phyloP scores from a whole-genome alignment of 1,139 yeast genomes.

The Eremothecium sinecaudum region DNA sequence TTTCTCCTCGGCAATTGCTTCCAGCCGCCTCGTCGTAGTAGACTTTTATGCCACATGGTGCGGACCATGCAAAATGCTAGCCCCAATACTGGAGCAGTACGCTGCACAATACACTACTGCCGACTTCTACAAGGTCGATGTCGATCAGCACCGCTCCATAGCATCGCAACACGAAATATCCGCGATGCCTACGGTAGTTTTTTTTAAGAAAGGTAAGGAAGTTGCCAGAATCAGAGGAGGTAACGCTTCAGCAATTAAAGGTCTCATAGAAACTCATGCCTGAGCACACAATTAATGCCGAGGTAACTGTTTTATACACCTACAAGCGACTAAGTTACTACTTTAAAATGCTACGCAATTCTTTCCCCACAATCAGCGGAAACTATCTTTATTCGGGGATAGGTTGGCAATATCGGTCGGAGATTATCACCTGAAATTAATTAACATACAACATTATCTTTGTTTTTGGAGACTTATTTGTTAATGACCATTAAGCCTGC shows the following conservation, averaged over 20 bases:
- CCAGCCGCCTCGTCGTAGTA: slow-evolving; percentile 46
- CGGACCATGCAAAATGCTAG: slow-evolving; percentile 94
- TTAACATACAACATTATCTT: too few relatives aligned
- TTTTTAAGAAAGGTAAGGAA: slow-evolving; percentile 67
- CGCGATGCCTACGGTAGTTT: slow-evolving; percentile 84
- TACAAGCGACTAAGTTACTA: too few relatives aligned
- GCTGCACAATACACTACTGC: slow-evolving; percentile 47
- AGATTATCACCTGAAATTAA: too few relatives aligned
- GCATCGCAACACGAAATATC: slow-evolving; percentile 66
- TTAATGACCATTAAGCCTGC: too few relatives aligned
- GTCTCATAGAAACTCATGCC: slow-evolving; percentile 38
- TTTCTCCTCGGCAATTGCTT: slow-evolving; percentile 35
- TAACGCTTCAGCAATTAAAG: slow-evolving; percentile 72
- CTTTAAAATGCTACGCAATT: too few relatives aligned
- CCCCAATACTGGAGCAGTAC: slow-evolving; percentile 80
- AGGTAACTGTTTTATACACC: too few relatives aligned
- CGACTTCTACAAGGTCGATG: slow-evolving; percentile 76
- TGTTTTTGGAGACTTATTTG: too few relatives aligned
- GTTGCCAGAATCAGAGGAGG: slow-evolving; percentile 77
- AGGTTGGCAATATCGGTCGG: too few relatives aligned
- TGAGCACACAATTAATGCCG: too few relatives aligned
- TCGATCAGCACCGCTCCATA: slow-evolving; percentile 64
- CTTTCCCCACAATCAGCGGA: too few relatives aligned
- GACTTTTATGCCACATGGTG: slow-evolving; percentile 97
- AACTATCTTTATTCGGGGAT: too few relatives aligned